These are phyloP conservation scores for Vigna radiata DNA, from an alignment of 306 rosid genomes.

Conservation along the genomic window DNA sequence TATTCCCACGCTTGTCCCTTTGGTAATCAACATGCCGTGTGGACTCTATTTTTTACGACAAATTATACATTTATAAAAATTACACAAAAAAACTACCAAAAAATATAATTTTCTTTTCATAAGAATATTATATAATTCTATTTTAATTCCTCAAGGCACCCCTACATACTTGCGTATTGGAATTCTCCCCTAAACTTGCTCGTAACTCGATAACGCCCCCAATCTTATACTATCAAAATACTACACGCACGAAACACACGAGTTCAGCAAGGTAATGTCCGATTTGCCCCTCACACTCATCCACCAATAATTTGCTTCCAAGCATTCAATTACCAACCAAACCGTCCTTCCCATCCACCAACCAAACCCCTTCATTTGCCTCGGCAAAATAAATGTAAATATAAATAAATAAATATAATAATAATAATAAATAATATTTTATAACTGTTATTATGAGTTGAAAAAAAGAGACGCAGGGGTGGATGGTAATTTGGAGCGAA, in stretches of 20 bases:
- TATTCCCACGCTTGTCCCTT: slow-evolving; percentile 68
- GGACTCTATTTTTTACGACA: background rate
- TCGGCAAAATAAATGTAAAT: background rate
- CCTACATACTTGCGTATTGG: slow-evolving; percentile 9
- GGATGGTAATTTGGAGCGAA: slow-evolving; percentile 41
- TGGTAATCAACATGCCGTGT: slow-evolving; percentile 50
- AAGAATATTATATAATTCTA: background rate
- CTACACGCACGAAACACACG: slow-evolving; percentile 24
- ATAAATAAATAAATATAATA: background rate
- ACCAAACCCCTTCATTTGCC: background rate
- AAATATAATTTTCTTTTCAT: background rate
- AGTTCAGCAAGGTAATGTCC: slow-evolving; percentile 17
- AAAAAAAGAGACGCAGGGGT: slow-evolving; percentile 6
- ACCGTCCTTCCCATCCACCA: background rate
- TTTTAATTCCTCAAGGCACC: slow-evolving; percentile 23
- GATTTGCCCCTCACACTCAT: slow-evolving; percentile 17
- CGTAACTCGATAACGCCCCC: slow-evolving; percentile 2
- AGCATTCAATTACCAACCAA: slow-evolving; percentile 24
- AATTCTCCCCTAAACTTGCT: slow-evolving; percentile 44
- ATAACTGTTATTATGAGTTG: background rate
- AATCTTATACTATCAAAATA: background rate
- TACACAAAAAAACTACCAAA: no score
- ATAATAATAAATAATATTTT: background rate
- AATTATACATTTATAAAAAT: background rate
- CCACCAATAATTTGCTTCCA: slow-evolving; percentile 38